Evolutionary conservation across 2,329 filamentous ascomycete species (phyloP).

Genomic region (Leptosphaerulina australis): DNA sequence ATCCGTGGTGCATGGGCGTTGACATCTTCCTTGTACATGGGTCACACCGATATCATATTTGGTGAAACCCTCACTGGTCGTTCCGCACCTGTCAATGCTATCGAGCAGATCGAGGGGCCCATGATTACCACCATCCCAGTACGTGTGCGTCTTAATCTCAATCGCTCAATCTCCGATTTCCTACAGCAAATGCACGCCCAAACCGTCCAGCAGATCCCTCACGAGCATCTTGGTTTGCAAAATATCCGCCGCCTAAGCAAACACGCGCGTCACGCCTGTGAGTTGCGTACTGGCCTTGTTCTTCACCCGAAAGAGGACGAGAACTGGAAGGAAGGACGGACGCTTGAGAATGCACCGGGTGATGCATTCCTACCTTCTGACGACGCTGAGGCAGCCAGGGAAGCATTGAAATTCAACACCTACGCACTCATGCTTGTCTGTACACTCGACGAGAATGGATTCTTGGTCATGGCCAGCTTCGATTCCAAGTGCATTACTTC

Average conservation of each 20-base stretch:
- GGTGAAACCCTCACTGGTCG: slow-evolving; percentile 66
- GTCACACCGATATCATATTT: slow-evolving; percentile 61
- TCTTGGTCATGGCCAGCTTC: slow-evolving; percentile 68
- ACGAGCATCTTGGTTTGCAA: slow-evolving; percentile 68
- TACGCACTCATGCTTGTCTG: slow-evolving; percentile 71
- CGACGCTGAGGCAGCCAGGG: slow-evolving; percentile 63
- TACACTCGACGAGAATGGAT: slow-evolving; percentile 61
- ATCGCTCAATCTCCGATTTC: slow-evolving; percentile 57
- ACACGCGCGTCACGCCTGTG: slow-evolving; percentile 45
- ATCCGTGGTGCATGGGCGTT: slow-evolving; percentile 67
- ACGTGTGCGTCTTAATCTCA: slow-evolving; percentile 55
- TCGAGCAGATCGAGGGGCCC: slow-evolving; percentile 63
- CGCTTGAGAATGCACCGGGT: slow-evolving; percentile 48
- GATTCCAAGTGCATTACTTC: slow-evolving; percentile 64
- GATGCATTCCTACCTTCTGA: slow-evolving; percentile 62
- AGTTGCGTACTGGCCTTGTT: slow-evolving; percentile 46
- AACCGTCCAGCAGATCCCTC: slow-evolving; percentile 63
- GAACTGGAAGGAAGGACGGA: slow-evolving; percentile 21
- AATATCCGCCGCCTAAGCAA: slow-evolving; percentile 58
- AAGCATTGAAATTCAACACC: slow-evolving; percentile 62
- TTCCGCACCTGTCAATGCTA: slow-evolving; percentile 52
- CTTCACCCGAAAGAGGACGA: slow-evolving; percentile 46
- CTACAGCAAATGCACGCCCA: slow-evolving; percentile 63
- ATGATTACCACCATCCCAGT: slow-evolving; percentile 67
- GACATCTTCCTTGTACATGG: slow-evolving; percentile 61